Percentiles rank a stretch among this genome's conserved stretches.
Conservation (phyloP, 305 asterid species). For the Fraxinus greggii region DNA sequence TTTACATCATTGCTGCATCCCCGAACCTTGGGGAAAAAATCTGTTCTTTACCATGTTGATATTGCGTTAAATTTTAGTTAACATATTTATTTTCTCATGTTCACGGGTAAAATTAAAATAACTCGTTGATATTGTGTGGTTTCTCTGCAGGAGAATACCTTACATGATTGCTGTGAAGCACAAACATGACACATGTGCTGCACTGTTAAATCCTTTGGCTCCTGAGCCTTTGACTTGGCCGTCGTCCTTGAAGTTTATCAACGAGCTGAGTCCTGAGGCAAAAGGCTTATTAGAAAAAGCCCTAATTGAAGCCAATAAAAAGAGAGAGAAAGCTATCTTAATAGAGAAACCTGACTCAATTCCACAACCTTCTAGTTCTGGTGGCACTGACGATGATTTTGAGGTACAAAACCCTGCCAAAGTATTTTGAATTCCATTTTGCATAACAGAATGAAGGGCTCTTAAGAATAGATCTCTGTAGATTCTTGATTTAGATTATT, state of each 20-base stretch:
- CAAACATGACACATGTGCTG: constrained; percentile 69
- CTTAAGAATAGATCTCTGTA: not conserved
- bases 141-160: constrained; percentile 61
- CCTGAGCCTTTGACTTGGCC: constrained; percentile 95
- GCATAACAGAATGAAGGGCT: constrained; percentile 5
- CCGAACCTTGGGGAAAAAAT: not conserved
- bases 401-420: constrained; percentile 49
- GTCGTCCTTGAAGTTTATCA: constrained; percentile 71
- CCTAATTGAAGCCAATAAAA: constrained; percentile 68
- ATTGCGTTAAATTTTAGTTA: not conserved
- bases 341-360: constrained; percentile 37
- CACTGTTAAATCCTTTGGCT: constrained; percentile 73
- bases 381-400: constrained; percentile 42
- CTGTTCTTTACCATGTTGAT: not conserved
- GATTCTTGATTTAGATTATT: not conserved
- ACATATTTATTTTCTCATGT: not conserved
- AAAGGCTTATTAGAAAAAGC: constrained; percentile 70
- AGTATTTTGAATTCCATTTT: not conserved
- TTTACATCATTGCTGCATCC: not conserved
- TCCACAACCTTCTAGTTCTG: constrained; percentile 33
- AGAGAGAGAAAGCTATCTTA: constrained; percentile 65
- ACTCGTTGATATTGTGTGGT: constrained; percentile 14
- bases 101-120: not conserved
- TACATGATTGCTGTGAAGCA: constrained; percentile 74
- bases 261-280: constrained; percentile 69